These are phyloP conservation scores for Lipomyces orientalis DNA, from an alignment of 805 yeast genomes.

Conservation along the genomic window DNA sequence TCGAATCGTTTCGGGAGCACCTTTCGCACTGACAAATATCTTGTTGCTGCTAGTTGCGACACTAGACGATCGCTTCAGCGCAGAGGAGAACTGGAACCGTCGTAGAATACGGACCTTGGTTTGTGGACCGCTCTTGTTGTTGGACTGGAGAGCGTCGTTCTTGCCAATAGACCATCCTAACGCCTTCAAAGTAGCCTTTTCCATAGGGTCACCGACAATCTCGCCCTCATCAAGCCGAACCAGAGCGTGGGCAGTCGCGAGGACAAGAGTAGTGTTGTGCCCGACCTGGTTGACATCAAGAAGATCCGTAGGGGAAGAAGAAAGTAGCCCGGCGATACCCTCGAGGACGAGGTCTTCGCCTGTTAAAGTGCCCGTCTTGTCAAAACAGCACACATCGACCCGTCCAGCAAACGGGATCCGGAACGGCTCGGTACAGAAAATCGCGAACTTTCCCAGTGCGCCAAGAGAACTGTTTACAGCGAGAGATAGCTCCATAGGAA, in stretches of 20 bases:
- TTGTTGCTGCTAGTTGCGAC: conserved; percentile 50
- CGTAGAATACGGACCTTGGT: conserved; percentile 73
- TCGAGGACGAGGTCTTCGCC: conserved; percentile 96
- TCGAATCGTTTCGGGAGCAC: conserved; percentile 96
- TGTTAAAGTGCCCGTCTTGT: conserved; percentile 96
- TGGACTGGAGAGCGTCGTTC: conserved; percentile 57
- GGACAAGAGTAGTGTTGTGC: conserved; percentile 65
- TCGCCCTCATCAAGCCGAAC: conserved; percentile 96
- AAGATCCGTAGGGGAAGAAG: conserved; percentile 50
- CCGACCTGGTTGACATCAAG: conserved; percentile 69
- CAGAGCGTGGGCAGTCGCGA: conserved; percentile 96
- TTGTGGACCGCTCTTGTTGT: conserved; percentile 29
- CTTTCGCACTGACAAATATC: conserved; percentile 84
- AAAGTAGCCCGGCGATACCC: conserved; percentile 83
- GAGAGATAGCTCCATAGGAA: conserved; percentile 98
- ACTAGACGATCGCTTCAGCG: conserved; percentile 92
- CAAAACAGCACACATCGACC: conserved; percentile 97
- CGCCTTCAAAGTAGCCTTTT: conserved; percentile 89
- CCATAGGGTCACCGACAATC: conserved; percentile 99
- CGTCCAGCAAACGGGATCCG: conserved; percentile 98
- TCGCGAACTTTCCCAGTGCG: conserved; percentile 82
- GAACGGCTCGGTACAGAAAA: conserved; percentile 98
- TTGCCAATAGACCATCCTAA: conserved; percentile 82
- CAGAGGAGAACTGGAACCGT: conserved; percentile 96
- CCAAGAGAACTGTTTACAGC: conserved; percentile 93